phyloP scores from a whole-genome alignment of 208 protist genomes.

The Trypanosoma melophagium region DNA sequence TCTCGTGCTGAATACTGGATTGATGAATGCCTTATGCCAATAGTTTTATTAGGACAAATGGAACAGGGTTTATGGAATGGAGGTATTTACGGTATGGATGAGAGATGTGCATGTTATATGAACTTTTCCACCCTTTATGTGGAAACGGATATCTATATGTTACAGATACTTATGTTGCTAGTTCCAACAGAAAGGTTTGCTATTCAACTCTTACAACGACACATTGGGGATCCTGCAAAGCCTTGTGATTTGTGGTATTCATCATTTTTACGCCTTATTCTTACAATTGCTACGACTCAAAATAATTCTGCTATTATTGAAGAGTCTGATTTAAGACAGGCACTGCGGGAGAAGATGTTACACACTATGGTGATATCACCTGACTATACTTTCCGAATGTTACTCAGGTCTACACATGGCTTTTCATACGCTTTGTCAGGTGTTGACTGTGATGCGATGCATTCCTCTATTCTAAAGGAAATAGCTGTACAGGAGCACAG shows the following conservation, averaged over 20 bases:
- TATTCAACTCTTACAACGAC: conserved; percentile 59
- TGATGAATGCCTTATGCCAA: conserved; percentile 73
- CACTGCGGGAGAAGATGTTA: conserved; percentile 8
- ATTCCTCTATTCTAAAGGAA: conserved; percentile 34
- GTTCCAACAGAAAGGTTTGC: conserved; percentile 54
- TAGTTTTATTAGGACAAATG: conserved; percentile 60
- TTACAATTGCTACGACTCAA: conserved; percentile 41
- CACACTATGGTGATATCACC: conserved; percentile 15
- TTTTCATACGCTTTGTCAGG: conserved; percentile 4
- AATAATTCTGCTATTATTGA: conserved; percentile 5
- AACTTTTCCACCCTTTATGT: conserved; percentile 20
- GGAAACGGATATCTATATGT: conserved; percentile 51
- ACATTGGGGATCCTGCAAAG: neutral
- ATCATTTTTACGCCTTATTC: conserved; percentile 52
- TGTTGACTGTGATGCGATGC: neutral
- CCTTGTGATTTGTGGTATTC: conserved; percentile 16
- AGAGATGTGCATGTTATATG: conserved; percentile 32
- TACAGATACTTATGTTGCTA: conserved; percentile 64
- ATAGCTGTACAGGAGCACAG: conserved; percentile 39
- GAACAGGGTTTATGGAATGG: conserved; percentile 58
- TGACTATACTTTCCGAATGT: conserved; percentile 3
- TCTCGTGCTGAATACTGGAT: conserved; percentile 37
- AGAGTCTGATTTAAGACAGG: conserved; percentile 3
- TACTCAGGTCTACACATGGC: neutral
- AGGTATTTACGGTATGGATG: conserved; percentile 40